Conservation (phyloP, 495 filamentous ascomycete genomes). For the Penicillium pancosmium region DNA sequence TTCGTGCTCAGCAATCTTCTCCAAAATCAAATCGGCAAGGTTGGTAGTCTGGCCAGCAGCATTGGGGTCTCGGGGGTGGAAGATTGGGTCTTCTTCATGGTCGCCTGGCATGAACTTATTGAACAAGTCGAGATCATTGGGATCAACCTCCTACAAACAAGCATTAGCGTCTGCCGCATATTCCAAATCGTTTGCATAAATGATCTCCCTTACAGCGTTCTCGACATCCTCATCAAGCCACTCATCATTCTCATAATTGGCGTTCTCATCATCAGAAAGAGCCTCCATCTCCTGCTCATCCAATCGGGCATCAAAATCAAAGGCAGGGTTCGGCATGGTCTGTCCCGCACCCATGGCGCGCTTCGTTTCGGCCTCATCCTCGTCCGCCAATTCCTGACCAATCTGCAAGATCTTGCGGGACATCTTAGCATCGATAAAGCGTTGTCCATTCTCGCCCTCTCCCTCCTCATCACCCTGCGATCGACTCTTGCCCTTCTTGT, state of each 20-base stretch:
- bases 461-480: constrained; percentile 52
- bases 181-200: background rate
- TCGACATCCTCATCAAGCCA: constrained; percentile 74
- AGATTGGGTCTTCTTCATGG: constrained; percentile 52
- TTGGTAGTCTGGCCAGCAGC: constrained; percentile 65
- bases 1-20: constrained; percentile 93
- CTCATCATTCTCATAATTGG: constrained; percentile 56
- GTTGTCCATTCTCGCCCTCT: constrained; percentile 61
- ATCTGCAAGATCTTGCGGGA: constrained; percentile 87
- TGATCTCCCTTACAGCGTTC: constrained; percentile 57
- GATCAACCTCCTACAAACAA: constrained; percentile 69
- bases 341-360: constrained; percentile 26
- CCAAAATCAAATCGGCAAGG: constrained; percentile 86
- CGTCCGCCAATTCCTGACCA: constrained; percentile 79
- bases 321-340: constrained; percentile 58
- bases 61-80: constrained; percentile 48
- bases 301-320: constrained; percentile 65
- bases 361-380: constrained; percentile 61
- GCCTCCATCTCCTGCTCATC: constrained; percentile 41
- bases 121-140: constrained; percentile 87
- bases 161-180: constrained; percentile 17
- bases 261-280: constrained; percentile 52
- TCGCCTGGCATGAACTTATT: constrained; percentile 78
- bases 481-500: constrained; percentile 58
- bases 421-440: constrained; percentile 81